Percentiles rank a stretch among this genome's conserved stretches.
These are phyloP conservation scores for Penicillium concentricum DNA, from an alignment of 2,329 filamentous ascomycete genomes.

Conservation along the genomic window DNA sequence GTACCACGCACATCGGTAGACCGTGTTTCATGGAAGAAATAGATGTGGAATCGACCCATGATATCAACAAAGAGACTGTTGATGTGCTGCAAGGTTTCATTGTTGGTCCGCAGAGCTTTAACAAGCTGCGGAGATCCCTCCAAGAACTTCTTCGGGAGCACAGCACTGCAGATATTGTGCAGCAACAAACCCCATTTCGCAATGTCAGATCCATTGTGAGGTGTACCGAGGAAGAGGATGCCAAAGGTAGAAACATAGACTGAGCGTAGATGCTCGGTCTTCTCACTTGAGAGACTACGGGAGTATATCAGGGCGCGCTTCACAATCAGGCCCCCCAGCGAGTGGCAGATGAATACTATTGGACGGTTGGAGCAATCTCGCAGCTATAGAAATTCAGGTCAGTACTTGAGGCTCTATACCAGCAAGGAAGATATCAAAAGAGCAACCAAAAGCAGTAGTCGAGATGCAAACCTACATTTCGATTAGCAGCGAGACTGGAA, in stretches of 20 bases:
- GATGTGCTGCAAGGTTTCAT: constrained; percentile 71
- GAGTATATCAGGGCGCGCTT: constrained; percentile 70
- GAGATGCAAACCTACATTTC: constrained; percentile 44
- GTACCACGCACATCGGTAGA: constrained; percentile 68
- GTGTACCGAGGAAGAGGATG: constrained; percentile 74
- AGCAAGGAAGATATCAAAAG: background rate
- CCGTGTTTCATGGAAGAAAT: constrained; percentile 74
- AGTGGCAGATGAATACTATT: constrained; percentile 75
- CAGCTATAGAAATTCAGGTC: constrained; percentile 28
- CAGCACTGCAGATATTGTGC: constrained; percentile 65
- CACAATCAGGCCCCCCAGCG: constrained; percentile 69
- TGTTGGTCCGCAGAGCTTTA: constrained; percentile 69
- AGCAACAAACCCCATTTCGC: constrained; percentile 67
- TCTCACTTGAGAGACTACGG: constrained; percentile 58
- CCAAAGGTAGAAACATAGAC: constrained; percentile 74
- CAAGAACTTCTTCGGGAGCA: constrained; percentile 65
- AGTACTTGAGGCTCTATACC: background rate
- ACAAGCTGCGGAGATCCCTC: constrained; percentile 67
- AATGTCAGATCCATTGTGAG: constrained; percentile 67
- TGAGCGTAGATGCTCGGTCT: constrained; percentile 64
- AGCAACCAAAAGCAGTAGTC: background rate
- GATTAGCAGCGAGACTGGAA: constrained; percentile 61
- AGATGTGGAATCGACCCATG: constrained; percentile 68
- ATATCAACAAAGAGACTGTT: constrained; percentile 71
- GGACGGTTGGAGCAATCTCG: constrained; percentile 57